Base-by-base conservation (phyloP, 805 yeast species). In the Ogataea ganodermae region DNA sequence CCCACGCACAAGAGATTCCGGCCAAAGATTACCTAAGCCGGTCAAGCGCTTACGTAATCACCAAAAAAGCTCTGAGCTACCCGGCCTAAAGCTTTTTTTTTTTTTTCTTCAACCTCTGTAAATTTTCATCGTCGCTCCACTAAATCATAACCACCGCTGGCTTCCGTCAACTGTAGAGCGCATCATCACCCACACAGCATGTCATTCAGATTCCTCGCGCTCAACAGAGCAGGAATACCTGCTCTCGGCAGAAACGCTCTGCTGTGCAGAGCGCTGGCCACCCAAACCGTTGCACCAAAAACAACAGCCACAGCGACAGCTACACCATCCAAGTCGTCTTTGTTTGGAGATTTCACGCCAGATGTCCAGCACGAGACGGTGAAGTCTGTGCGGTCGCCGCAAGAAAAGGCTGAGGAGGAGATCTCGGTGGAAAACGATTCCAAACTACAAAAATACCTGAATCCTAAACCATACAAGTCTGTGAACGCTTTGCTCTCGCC, bases 401-500 rank as follows among this genome's bases (percentile, higher is more conserved):
- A 40, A n/a, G 43, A 40, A n/a, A 22, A n/a, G 21, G 17, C 46
- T 13, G 2, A 30, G 21, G 30, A 39, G 14, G 51, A 35, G 26
- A 35, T 65, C 14, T 55, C 58, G 16, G 66, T 68, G 9, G 58
- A 61, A 47, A 52, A 63, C n/a, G 73, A 69, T 46, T 44, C 17
- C 18, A 55, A 53, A 42, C 70, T 79, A 55, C 83, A 81, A 57
- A 75, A 76, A 48, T 80, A 67, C 58, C 63, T 77, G 42, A 73
- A 79, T 30, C 80, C 82, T 31, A 56, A 63, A 51, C 74, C 89
- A 60, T 69, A 74, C 48, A 66, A 78, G 14, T 83, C 87, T 8
- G 77, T 80, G 38, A 79, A 80, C 45, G 66, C 69, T 28, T 67
- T 80, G 13, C 65, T 90, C 13, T 75, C 89, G 4, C 92, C 96